Conservation (phyloP, 2,329 filamentous ascomycete species). For the Hypoxylon sp. region DNA sequence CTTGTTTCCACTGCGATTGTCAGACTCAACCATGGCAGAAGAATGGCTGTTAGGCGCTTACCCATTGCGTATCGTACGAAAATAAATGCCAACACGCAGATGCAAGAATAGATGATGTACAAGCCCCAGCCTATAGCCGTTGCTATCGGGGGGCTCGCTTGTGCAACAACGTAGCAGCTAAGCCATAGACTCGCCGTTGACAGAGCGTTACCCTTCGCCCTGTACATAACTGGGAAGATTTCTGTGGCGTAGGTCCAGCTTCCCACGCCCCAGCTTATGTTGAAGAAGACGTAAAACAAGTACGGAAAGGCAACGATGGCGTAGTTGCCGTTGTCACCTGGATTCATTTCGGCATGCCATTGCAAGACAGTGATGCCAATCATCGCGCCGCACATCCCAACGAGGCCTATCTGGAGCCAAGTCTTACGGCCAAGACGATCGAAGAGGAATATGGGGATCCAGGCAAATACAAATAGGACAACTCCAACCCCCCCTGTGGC, state of each 20-base stretch:
- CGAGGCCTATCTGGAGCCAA: conserved; percentile 47
- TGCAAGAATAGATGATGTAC: conserved; percentile 49
- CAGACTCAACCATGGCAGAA: not conserved
- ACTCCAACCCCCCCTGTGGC: conserved; percentile 48
- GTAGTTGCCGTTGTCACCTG: conserved; percentile 42
- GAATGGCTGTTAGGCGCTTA: conserved; percentile 11
- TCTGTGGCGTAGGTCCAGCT: conserved; percentile 50
- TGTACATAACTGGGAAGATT: conserved; percentile 47
- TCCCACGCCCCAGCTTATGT: conserved; percentile 50
- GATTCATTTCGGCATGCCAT: conserved; percentile 47
- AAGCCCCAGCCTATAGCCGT: conserved; percentile 49
- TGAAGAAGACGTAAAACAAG: conserved; percentile 48
- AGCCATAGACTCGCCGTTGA: conserved; percentile 52
- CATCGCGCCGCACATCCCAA: conserved; percentile 48
- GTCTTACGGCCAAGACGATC: conserved; percentile 50
- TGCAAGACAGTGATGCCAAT: conserved; percentile 47
- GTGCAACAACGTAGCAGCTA: conserved; percentile 48
- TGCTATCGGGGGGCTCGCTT: conserved; percentile 47
- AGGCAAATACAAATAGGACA: conserved; percentile 48
- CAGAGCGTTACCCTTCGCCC: conserved; percentile 49
- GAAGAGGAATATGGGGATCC: conserved; percentile 49
- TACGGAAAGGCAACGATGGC: conserved; percentile 49
- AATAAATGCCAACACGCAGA: conserved; percentile 49
- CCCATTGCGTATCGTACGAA: conserved; percentile 50
- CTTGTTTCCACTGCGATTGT: conserved; percentile 43